Evolutionary conservation across 192 early-diverging fungal genomes (phyloP), one percentile per base, ranked within the genome.

Genomic region (Podila epicladia): DNA sequence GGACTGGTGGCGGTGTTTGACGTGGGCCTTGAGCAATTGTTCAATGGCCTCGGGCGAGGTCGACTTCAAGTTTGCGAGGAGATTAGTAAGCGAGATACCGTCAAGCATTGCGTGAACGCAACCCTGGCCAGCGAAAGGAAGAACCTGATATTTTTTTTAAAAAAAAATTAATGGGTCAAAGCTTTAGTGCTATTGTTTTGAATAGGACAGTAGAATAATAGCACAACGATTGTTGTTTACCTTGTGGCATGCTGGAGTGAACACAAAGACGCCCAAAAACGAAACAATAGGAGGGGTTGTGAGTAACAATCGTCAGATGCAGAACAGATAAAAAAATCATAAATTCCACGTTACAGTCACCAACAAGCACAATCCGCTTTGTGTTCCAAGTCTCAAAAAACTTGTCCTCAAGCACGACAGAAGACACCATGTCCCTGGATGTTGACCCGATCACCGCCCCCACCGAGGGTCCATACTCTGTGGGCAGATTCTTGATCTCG

Each of bases 61-160:
- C 33, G 32, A 32, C 3, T 51, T 65, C 49, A 62, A 24, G 26
- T 60, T 58, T 13, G 69, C 26, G n/a, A 77, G 67, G 20, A 71
- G 53, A 49, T 77, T 70, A 3, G 48, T 64, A 11, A 77, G 63
- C 19, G 62, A 71, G 22, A 66, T 26, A n/a, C 68, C 68, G 53
- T 77, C 74, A 11, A 77, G 31, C 63, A 77, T 77, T 17, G 74
- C 74, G 1, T 77, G 74, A 15, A 71, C 57, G 0, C 64, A 62
- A 3, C 74, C 74, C 32, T 71, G 68, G 9, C 74, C 74, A 17
- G 74, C 67, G 51, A 77, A 77, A 3, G 74, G 74, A 3, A 77
- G 49, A 12, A 75, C 28, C 74, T 75, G 13, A 17, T 45, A 11
- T 35, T 37, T 37, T 35, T 35, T 35, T 35, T 35, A 35, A 35